These are phyloP conservation scores for Pichia sporocuriosa DNA, from an alignment of 805 yeast genomes.

Conservation along the genomic window DNA sequence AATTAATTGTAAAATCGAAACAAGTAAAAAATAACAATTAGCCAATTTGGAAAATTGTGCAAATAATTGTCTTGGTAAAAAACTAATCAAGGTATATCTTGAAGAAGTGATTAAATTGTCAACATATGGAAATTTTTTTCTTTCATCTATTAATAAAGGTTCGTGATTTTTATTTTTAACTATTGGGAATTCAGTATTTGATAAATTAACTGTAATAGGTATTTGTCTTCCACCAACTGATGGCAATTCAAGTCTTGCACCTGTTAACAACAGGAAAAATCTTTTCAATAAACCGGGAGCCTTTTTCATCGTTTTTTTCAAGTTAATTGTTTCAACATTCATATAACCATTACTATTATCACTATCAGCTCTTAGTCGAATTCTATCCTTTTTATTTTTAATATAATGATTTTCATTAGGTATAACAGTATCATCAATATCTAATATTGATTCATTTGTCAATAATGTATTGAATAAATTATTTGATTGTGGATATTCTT, in stretches of 20 bases:
- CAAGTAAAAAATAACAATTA: conserved; percentile 80
- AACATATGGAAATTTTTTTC: conserved; percentile 54
- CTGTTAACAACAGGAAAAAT: conserved; percentile 29
- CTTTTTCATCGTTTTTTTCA: no score
- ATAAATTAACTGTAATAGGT: conserved; percentile 51
- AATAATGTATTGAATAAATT: conserved; percentile 8
- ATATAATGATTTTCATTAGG: background rate
- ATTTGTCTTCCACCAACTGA: conserved; percentile 67
- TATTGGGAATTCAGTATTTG: conserved; percentile 25
- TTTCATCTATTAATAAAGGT: conserved; percentile 55
- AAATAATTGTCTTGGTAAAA: conserved; percentile 78
- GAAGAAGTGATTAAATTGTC: conserved; percentile 78
- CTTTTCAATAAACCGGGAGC: conserved; percentile 1
- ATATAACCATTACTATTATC: background rate
- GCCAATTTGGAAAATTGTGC: conserved; percentile 94
- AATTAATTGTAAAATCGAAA: conserved; percentile 89
- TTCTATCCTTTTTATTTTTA: background rate
- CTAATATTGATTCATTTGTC: conserved; percentile 20
- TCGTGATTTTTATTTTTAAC: conserved; percentile 25
- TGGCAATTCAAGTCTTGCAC: conserved; percentile 41
- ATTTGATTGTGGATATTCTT: background rate
- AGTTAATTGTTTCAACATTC: no score
- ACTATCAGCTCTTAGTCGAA: conserved; percentile 1
- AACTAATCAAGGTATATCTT: conserved; percentile 71
- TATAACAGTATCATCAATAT: background rate